These are phyloP conservation scores for Pseudozyma thailandica DNA, from an alignment of 1,284 basidiomycete genomes.

Conservation along the genomic window DNA sequence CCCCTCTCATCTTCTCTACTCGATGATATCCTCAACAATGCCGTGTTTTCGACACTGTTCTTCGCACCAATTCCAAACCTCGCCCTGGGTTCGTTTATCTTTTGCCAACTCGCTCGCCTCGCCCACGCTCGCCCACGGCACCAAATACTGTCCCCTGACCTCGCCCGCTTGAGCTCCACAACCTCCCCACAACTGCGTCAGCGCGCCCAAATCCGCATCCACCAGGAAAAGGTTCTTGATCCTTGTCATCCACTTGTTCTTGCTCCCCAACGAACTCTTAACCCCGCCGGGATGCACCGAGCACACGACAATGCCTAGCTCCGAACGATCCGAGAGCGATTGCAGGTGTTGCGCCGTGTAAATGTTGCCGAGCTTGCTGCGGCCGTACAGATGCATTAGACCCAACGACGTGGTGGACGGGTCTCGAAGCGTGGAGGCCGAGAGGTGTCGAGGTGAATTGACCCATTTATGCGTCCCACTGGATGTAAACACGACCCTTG, in stretches of 20 bases:
- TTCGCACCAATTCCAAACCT: constrained; percentile 52
- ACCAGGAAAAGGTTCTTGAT: constrained; percentile 38
- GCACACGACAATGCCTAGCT: constrained; percentile 35
- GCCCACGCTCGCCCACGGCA: constrained; percentile 51
- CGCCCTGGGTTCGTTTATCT: constrained; percentile 4
- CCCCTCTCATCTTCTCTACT: too few relatives aligned
- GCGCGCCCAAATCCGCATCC: constrained; percentile 31
- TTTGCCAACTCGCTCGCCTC: constrained; percentile 25
- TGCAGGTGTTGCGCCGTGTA: constrained; percentile 33
- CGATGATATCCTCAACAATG: background rate
- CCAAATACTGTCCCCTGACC: constrained; percentile 43
- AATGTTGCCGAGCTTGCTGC: constrained; percentile 48
- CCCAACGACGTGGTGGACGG: constrained; percentile 7
- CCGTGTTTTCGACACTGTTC: constrained; percentile 32
- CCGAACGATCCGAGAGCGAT: constrained; percentile 12
- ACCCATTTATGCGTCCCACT: constrained; percentile 45
- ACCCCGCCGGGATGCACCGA: constrained; percentile 52
- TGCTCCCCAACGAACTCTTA: constrained; percentile 18
- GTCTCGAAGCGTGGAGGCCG: background rate
- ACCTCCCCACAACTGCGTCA: constrained; percentile 52
- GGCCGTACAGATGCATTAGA: constrained; percentile 44
- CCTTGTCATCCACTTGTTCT: constrained; percentile 9
- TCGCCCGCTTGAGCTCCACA: constrained; percentile 11
- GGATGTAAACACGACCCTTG: constrained; percentile 45
- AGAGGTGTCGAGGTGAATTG: constrained; percentile 14